Base-by-base conservation (phyloP, 352 stramenopile species). In the Phytopythium vexans region DNA sequence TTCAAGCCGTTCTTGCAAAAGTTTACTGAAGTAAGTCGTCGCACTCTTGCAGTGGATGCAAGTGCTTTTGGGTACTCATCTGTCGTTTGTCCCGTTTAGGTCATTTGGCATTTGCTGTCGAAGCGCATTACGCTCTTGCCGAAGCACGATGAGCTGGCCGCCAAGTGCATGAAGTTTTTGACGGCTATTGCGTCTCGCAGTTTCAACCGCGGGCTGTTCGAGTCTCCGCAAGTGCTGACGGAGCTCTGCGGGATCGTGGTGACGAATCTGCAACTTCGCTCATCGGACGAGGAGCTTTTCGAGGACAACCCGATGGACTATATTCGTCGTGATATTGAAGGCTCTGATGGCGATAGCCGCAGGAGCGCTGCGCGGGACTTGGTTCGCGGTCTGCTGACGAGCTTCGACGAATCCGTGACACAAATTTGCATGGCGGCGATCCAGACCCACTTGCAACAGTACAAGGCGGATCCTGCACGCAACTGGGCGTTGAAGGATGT, bases 231-330 rank as follows among this genome's bases (percentile, higher is more conserved):
- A 38, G 74, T 96, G 16, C 57, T 93, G 27, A 72, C 74, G 0
- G 76, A 99, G 60, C 97, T 99, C 46, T 93, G 98, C 56, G 77
- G 94, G 9, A 99, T 99, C 66, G 95, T 99, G 8, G 94, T 99
- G 47, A 98, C 94, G 11, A 99, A 99, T 69, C 56, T 99, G 36
- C 93, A 89, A 55, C 84, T 99, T 52, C 89, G 97, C n/a, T 94
- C 98, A 41, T 88, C 76, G 9, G 88, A 96, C 49, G 97, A 99
- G 63, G 96, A 99, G 70, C 74, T 97, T 16, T 99, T 99, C 61
- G 97, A 99, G 63, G 97, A 99, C 66, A 98, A 99, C 68, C 95
- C 96, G 6, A 90, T 97, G 58, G 97, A 99, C 53, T 99, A 98
- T 74, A 99, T 99, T 62, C 79, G 96, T 27, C 89, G 87, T 1